phyloP scores from a whole-genome alignment of 75 land plant genomes.

The Cunninghamia lanceolata region DNA sequence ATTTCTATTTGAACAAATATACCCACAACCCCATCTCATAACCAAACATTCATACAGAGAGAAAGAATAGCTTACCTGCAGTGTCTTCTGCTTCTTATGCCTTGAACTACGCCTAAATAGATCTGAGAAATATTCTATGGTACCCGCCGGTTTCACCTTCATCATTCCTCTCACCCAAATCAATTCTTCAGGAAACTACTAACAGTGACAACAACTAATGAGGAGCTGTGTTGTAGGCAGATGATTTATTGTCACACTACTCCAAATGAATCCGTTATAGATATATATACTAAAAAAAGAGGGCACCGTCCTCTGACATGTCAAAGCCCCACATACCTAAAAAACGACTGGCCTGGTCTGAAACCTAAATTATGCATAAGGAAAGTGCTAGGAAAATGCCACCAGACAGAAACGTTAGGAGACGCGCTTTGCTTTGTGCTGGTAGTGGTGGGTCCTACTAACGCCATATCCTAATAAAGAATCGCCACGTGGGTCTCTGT shows the following conservation, averaged over 20 bases:
- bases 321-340: too few relatives aligned
- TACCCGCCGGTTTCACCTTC: background rate
- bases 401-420: background rate
- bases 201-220: background rate
- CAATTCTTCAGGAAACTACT: too few relatives aligned
- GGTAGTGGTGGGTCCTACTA: background rate
- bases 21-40: background rate
- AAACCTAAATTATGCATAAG: background rate
- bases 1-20: too few relatives aligned
- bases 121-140: slow-evolving; percentile 35
- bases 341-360: background rate
- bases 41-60: background rate
- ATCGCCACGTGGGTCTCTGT: background rate
- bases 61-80: background rate
- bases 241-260: background rate
- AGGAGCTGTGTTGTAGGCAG: background rate
- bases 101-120: slow-evolving; percentile 10
- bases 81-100: slow-evolving; percentile 32
- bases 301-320: background rate
- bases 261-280: background rate
- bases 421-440: background rate
- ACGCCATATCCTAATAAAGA: background rate
- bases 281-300: background rate
- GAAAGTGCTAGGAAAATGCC: background rate
- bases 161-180: background rate